These are phyloP conservation scores for Zygosaccharomyces siamensis DNA, from an alignment of 805 yeast genomes.

Conservation along the genomic window DNA sequence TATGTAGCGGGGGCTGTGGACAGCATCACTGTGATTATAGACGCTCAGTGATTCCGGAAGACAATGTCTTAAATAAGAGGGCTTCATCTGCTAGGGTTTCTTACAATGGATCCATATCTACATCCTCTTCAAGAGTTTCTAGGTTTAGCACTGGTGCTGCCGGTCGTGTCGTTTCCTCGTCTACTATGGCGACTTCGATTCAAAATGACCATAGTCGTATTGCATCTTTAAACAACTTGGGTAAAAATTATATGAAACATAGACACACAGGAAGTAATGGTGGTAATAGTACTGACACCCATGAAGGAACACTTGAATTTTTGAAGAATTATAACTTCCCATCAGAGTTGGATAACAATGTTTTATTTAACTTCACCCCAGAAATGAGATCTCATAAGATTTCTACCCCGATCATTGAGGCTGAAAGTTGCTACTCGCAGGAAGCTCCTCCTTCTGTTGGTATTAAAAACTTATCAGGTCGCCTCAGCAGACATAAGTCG, in stretches of 20 bases:
- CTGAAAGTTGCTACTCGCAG: conserved; percentile 1
- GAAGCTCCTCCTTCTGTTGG: not conserved
- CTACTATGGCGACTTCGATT: conserved; percentile 30
- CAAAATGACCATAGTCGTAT: conserved; percentile 15
- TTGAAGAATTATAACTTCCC: conserved; percentile 30
- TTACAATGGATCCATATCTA: conserved; percentile 9
- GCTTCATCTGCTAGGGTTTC: conserved; percentile 13
- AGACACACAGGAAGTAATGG: conserved; percentile 17
- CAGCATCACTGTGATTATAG: conserved; percentile 10
- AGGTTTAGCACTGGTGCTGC: conserved; percentile 10
- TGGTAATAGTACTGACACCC: conserved; percentile 6
- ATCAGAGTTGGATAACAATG: conserved; percentile 26
- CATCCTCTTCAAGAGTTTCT: conserved; percentile 13
- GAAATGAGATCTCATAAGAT: conserved; percentile 1
- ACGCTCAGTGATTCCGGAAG: conserved; percentile 18
- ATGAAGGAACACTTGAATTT: conserved; percentile 24
- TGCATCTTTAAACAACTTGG: conserved; percentile 15
- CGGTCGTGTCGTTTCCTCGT: conserved; percentile 27
- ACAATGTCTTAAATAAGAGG: conserved; percentile 2
- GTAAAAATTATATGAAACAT: conserved; percentile 17
- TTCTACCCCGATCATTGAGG: conserved; percentile 7
- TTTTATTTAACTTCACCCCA: conserved; percentile 1
- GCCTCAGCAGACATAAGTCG: conserved; percentile 17
- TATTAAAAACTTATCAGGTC: not conserved
- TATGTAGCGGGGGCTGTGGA: conserved; percentile 1